Conservation (phyloP, 2,329 filamentous ascomycete genomes). For the Tolypocladium endophyticum region DNA sequence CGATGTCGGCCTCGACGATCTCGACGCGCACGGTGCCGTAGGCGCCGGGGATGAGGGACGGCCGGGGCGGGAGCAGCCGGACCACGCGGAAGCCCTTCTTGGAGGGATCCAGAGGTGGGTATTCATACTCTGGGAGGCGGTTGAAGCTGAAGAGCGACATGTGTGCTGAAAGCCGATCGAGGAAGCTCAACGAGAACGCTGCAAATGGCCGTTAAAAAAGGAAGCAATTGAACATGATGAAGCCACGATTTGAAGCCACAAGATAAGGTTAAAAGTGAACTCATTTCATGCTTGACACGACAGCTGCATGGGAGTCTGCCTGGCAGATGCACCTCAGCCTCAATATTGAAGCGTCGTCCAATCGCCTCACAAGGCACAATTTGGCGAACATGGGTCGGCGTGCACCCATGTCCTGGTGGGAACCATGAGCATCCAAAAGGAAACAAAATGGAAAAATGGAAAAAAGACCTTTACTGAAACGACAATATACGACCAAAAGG, state of each 20-base stretch:
- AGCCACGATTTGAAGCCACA: no score
- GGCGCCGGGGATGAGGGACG: conserved; percentile 7
- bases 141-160: conserved; percentile 2
- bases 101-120: conserved; percentile 3
- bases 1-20: conserved; percentile 13
- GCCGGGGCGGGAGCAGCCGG: conserved; percentile 11
- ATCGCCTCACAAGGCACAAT: not conserved
- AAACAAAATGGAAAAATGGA: not conserved
- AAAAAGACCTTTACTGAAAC: not conserved
- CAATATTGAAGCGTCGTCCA: not conserved
- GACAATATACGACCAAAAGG: not conserved
- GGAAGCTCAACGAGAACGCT: not conserved
- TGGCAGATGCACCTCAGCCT: conserved; percentile 4
- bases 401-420: no score
- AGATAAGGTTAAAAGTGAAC: not conserved
- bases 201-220: not conserved
- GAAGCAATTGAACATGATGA: not conserved
- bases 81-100: conserved; percentile 13
- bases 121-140: conserved; percentile 1
- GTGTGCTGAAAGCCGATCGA: not conserved
- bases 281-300: not conserved
- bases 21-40: conserved; percentile 14
- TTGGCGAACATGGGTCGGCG: no score
- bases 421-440: not conserved
- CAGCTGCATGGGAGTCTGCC: not conserved